Conservation (phyloP, 768 basidiomycete species). For the Pulveroboletus sp. region DNA sequence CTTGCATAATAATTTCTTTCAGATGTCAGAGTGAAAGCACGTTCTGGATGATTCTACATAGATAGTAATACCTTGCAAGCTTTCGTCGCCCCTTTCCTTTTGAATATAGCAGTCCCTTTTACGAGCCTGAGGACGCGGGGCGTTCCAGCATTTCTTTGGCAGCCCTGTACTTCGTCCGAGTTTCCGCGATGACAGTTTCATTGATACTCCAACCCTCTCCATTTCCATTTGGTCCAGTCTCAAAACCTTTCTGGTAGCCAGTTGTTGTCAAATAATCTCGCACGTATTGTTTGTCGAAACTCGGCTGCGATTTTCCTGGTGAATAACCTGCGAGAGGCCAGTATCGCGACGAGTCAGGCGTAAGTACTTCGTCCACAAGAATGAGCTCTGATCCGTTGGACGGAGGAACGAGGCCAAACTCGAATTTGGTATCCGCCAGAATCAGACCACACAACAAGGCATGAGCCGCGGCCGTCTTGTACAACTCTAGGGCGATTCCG, state of each 20-base stretch:
- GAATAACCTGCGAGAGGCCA: constrained; percentile 81
- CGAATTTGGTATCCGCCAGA: constrained; percentile 98
- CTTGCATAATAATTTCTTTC: constrained; percentile 41
- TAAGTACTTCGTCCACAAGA: constrained; percentile 94
- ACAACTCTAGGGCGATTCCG: constrained; percentile 58
- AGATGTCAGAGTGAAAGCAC: not conserved
- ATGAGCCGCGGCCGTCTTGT: constrained; percentile 71
- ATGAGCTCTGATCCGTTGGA: constrained; percentile 49
- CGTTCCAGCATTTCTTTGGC: constrained; percentile 61
- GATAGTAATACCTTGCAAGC: not conserved
- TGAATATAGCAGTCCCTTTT: constrained; percentile 7
- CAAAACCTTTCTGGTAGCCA: constrained; percentile 79
- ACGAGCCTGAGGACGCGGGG: too few relatives aligned
- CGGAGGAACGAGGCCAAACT: constrained; percentile 80
- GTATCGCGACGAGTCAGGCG: constrained; percentile 96
- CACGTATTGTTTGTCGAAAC: constrained; percentile 97
- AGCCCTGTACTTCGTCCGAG: constrained; percentile 75
- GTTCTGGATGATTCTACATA: not conserved
- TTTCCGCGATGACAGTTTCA: constrained; percentile 72
- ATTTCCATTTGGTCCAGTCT: constrained; percentile 64
- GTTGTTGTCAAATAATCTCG: constrained; percentile 79
- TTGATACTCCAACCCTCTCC: constrained; percentile 79
- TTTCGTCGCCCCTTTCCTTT: not conserved
- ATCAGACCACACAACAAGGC: constrained; percentile 79
- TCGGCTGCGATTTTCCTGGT: constrained; percentile 74